Evolutionary conservation across 2,329 filamentous ascomycete genomes (phyloP).

Genomic region (Chrysosporium keratinophilum): DNA sequence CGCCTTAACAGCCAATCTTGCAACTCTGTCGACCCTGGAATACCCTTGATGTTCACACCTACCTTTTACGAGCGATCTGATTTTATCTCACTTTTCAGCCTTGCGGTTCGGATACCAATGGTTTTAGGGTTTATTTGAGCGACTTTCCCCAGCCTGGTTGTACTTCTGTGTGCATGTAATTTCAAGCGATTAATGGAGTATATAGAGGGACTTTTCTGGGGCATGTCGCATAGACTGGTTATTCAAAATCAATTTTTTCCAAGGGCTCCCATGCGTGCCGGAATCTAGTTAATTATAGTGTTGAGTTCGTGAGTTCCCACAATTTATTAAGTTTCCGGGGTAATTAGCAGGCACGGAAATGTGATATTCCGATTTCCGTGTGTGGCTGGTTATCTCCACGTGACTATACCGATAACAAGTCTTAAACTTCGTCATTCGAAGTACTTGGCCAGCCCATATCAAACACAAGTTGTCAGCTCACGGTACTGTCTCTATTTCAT

Average conservation of each 20-base stretch:
- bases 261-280: too few relatives aligned
- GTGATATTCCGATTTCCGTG: too few relatives aligned
- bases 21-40: slow-evolving; percentile 22
- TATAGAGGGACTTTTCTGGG: background rate
- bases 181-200: background rate
- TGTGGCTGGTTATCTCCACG: slow-evolving; percentile 4
- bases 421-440: background rate
- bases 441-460: background rate
- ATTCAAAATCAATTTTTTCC: background rate
- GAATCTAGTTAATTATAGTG: too few relatives aligned
- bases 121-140: too few relatives aligned
- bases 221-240: background rate
- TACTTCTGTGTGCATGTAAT: too few relatives aligned
- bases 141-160: too few relatives aligned
- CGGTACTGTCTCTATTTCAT: background rate
- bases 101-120: background rate
- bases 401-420: background rate
- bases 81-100: background rate
- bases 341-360: too few relatives aligned
- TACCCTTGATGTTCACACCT: slow-evolving; percentile 12
- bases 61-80: background rate
- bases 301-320: too few relatives aligned
- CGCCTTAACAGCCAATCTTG: slow-evolving; percentile 25
- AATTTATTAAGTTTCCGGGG: too few relatives aligned
- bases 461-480: background rate